Evolutionary conservation across 495 filamentous ascomycete genomes (phyloP).

Genomic region (Trichoderma orchidacearum): DNA sequence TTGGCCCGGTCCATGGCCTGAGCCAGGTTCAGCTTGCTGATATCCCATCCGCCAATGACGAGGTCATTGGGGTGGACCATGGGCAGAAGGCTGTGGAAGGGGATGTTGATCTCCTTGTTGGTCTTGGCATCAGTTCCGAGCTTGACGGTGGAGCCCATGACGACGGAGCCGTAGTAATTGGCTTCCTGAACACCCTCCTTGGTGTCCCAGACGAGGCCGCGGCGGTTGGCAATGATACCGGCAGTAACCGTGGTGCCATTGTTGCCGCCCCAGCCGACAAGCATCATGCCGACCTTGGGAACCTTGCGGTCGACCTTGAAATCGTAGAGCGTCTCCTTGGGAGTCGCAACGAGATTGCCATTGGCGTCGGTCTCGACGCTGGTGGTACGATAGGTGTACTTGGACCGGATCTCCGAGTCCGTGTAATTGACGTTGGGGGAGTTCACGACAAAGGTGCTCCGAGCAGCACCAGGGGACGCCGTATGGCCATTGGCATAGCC

Average conservation of each 20-base stretch:
- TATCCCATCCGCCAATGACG: slow-evolving; percentile 94
- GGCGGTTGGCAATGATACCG: slow-evolving; percentile 92
- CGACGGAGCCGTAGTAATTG: slow-evolving; percentile 96
- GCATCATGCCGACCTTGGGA: slow-evolving; percentile 90
- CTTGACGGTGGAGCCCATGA: slow-evolving; percentile 96
- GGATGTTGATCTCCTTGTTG: slow-evolving; percentile 85
- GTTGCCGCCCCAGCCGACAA: slow-evolving; percentile 97
- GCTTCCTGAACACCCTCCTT: slow-evolving; percentile 70
- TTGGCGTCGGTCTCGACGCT: slow-evolving; percentile 53
- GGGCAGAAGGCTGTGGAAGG: slow-evolving; percentile 84
- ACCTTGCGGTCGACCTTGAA: slow-evolving; percentile 95
- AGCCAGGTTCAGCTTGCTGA: slow-evolving; percentile 77
- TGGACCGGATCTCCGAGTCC: slow-evolving; percentile 75
- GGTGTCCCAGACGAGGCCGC: slow-evolving; percentile 78
- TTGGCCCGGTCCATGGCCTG: slow-evolving; percentile 90
- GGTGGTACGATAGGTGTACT: slow-evolving; percentile 94
- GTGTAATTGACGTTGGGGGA: slow-evolving; percentile 92
- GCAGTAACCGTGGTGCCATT: slow-evolving; percentile 96
- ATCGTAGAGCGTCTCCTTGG: slow-evolving; percentile 82
- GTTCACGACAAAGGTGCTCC: slow-evolving; percentile 57
- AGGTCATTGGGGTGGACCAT: slow-evolving; percentile 98
- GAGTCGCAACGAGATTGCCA: slow-evolving; percentile 71
- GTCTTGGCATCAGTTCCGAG: slow-evolving; percentile 79
- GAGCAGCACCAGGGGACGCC: slow-evolving; percentile 23
- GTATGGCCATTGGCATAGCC: slow-evolving; percentile 46